These are phyloP conservation scores for Penicillium coffeae DNA, from an alignment of 495 filamentous ascomycete species.

Conservation along the genomic window DNA sequence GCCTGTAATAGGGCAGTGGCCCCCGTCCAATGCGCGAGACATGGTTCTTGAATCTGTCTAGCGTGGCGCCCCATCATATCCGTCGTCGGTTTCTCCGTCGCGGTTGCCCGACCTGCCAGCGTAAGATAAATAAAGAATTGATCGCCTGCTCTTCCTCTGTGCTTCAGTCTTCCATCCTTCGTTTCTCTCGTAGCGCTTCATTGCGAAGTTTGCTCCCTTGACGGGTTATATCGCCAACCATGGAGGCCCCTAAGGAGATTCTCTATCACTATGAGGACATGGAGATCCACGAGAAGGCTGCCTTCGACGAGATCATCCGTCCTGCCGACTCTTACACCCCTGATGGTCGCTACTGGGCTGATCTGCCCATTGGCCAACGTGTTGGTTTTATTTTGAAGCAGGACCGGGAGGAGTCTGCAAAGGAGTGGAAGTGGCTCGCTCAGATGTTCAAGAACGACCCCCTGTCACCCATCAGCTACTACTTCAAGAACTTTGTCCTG, in stretches of 20 bases:
- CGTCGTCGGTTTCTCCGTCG: background rate
- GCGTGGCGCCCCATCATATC: background rate
- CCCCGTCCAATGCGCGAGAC: background rate
- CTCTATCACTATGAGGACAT: slow-evolving; percentile 46
- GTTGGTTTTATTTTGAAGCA: slow-evolving; percentile 63
- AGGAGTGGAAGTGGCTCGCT: slow-evolving; percentile 60
- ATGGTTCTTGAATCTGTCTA: background rate
- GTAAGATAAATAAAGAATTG: background rate
- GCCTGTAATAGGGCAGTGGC: slow-evolving; percentile 8
- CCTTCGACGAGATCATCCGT: slow-evolving; percentile 68
- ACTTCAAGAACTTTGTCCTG: slow-evolving; percentile 77
- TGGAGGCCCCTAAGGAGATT: slow-evolving; percentile 25
- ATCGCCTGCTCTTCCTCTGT: background rate
- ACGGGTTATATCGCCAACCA: background rate
- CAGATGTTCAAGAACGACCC: slow-evolving; percentile 76
- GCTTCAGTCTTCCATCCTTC: background rate
- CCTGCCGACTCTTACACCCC: slow-evolving; percentile 76
- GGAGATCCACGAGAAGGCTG: slow-evolving; percentile 60
- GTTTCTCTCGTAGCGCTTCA: background rate
- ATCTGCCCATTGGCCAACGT: slow-evolving; percentile 61
- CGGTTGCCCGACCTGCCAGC: background rate
- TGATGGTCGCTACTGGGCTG: slow-evolving; percentile 83
- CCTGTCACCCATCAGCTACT: slow-evolving; percentile 70
- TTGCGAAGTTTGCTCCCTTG: background rate
- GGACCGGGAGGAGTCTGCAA: slow-evolving; percentile 58